These are phyloP conservation scores for Oropetium thomaeum DNA, from an alignment of 176 grass and related monocot species.

Conservation along the genomic window DNA sequence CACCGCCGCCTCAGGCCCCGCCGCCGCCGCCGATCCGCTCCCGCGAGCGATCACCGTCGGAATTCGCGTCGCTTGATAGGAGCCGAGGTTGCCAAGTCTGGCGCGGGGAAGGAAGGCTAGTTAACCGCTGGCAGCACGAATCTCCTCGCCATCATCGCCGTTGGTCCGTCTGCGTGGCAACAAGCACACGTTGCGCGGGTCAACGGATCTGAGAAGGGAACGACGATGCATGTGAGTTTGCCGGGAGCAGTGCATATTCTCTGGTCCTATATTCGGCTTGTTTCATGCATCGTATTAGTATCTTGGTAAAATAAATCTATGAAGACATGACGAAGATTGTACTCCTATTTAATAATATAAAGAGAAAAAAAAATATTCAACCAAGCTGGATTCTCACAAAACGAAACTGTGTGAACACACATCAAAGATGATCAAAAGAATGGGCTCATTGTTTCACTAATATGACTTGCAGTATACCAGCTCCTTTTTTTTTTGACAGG, in stretches of 20 bases:
- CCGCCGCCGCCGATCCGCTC: constrained; percentile 19
- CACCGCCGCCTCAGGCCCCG: no score
- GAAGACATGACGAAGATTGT: no score
- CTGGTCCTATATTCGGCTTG: background rate
- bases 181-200: background rate
- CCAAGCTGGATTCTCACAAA: no score
- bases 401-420: no score
- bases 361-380: no score
- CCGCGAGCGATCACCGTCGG: background rate
- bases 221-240: background rate
- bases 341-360: no score
- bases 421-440: no score
- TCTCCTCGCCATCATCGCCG: background rate
- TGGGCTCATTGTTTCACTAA: background rate
- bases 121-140: constrained; percentile 6
- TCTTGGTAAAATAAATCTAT: background rate
- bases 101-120: background rate
- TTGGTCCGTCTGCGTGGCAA: constrained; percentile 8
- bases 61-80: background rate
- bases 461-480: background rate
- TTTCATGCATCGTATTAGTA: background rate
- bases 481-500: no score
- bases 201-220: constrained; percentile 12
- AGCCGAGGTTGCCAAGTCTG: background rate
- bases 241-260: background rate